Evolutionary conservation across 306 rosid species (phyloP), one percentile per base, ranked within the genome.

Genomic region (Phaseolus lunatus): DNA sequence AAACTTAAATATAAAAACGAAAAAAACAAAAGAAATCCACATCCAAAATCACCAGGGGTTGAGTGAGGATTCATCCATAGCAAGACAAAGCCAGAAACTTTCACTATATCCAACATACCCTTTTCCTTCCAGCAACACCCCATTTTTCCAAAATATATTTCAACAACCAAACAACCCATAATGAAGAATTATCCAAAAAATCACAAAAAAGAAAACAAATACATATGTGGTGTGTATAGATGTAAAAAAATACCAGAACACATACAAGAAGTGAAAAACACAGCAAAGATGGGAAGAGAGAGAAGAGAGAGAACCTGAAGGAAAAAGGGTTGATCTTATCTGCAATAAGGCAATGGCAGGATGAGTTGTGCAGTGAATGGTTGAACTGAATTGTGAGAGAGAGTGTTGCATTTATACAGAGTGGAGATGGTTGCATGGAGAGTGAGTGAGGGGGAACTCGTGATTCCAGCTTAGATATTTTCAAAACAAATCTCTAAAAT

Each of bases 231-330:
- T 33, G 39, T 33, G 39, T 7, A 6, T 33, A 33, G 39, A 33
- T 2, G 39, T 33, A 33, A 33, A 33, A 33, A 26, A 24, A 14
- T 4, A 35, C 12, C 1, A 41, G 6, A 29, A 31, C 8, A 33
- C 1, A 19, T 1, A 16, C 8, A 76, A 50, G 16, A 71, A 20
- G 16, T 19, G 19, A 67, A 54, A 15, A 19, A 72, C 18, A 62
- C 14, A 10, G 11, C n/a, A 31, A 61, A 31, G 3, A 1, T 68
- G 5, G 3, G 20, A 43, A 43, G 48, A 43, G 8, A 19, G 15
- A 22, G 20, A 68, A 77, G 75, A 26, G 43, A 77, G 75, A 50
- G 73, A 41, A 81, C 83, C 85, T 72, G 85, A 72, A 61, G 68
- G 7, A 22, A 24, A 14, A 8, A 0, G 23, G 7, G 11, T 47